Percentiles rank a stretch among this genome's conserved stretches.
Evolutionary conservation across 306 rosid genomes (phyloP).

Genomic region (Dalbergia cultrata): DNA sequence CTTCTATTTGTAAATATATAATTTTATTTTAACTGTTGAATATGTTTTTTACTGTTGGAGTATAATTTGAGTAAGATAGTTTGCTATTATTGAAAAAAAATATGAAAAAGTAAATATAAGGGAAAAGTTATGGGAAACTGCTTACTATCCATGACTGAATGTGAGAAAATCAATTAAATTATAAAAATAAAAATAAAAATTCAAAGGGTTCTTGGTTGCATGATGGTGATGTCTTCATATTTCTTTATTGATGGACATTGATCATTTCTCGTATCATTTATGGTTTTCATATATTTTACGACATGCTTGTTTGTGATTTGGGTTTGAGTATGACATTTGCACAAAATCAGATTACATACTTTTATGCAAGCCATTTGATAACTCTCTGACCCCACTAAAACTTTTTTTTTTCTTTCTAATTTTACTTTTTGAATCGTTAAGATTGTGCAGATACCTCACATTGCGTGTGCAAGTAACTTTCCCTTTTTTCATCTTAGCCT

Average conservation of each 20-base stretch:
- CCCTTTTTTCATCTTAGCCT: slow-evolving; percentile 8
- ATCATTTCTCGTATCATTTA: too few species aligned
- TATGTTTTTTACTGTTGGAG: neutral
- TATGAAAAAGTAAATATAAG: neutral
- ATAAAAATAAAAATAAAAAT: neutral
- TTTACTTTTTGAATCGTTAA: neutral
- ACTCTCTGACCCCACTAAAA: neutral
- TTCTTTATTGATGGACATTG: neutral
- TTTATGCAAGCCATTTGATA: neutral
- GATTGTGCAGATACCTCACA: neutral
- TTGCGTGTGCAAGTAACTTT: slow-evolving; percentile 23
- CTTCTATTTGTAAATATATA: neutral
- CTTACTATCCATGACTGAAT: slow-evolving; percentile 1
- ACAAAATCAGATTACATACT: neutral
- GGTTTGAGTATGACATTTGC: neutral
- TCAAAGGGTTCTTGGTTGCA: neutral
- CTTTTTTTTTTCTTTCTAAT: too few species aligned
- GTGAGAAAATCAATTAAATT: neutral
- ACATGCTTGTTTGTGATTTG: neutral
- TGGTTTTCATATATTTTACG: neutral
- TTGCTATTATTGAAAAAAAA: neutral
- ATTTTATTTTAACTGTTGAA: too few species aligned
- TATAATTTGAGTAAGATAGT: neutral
- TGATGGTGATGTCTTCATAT: neutral
- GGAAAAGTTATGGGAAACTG: neutral